These are phyloP conservation scores for Coemansia aciculifera DNA, from an alignment of 192 early-diverging fungal species.

Conservation along the genomic window DNA sequence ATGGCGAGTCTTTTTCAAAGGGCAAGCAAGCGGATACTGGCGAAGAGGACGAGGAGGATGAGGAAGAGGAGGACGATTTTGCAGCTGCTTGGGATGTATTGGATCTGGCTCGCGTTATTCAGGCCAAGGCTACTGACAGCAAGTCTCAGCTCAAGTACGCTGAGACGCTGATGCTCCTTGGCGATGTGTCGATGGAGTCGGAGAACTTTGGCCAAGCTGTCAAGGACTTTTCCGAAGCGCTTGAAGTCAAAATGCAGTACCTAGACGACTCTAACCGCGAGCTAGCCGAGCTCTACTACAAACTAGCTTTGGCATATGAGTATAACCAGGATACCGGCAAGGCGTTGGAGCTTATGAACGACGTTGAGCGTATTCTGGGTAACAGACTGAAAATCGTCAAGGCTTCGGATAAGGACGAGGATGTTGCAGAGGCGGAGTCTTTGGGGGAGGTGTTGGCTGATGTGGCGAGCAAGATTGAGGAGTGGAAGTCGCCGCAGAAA, in stretches of 20 bases:
- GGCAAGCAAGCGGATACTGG: conserved; percentile 46
- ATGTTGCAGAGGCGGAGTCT: conserved; percentile 20
- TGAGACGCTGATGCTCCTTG: conserved; percentile 61
- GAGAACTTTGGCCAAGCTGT: conserved; percentile 61
- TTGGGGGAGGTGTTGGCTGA: conserved; percentile 47
- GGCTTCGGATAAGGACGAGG: conserved; percentile 11
- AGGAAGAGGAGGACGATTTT: conserved; percentile 62
- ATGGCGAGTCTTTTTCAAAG: conserved; percentile 36
- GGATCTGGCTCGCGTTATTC: conserved; percentile 81
- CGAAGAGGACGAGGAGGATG: conserved; percentile 30
- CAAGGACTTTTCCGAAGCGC: conserved; percentile 44
- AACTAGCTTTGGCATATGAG: conserved; percentile 53
- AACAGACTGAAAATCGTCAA: conserved; percentile 21
- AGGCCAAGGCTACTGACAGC: conserved; percentile 58
- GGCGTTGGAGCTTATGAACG: conserved; percentile 47
- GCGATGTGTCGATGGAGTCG: conserved; percentile 86
- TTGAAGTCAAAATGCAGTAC: conserved; percentile 36
- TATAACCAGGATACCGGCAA: conserved; percentile 42
- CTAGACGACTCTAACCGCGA: conserved; percentile 46
- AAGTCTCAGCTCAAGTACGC: conserved; percentile 69
- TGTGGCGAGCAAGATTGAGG: conserved; percentile 44
- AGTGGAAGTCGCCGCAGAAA: conserved; percentile 46
- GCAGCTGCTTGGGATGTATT: conserved; percentile 81
- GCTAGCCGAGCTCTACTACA: conserved; percentile 56
- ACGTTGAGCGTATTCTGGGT: conserved; percentile 46